phyloP scores from a whole-genome alignment of 2,329 filamentous ascomycete species.

The Malbranchea zuffiana region DNA sequence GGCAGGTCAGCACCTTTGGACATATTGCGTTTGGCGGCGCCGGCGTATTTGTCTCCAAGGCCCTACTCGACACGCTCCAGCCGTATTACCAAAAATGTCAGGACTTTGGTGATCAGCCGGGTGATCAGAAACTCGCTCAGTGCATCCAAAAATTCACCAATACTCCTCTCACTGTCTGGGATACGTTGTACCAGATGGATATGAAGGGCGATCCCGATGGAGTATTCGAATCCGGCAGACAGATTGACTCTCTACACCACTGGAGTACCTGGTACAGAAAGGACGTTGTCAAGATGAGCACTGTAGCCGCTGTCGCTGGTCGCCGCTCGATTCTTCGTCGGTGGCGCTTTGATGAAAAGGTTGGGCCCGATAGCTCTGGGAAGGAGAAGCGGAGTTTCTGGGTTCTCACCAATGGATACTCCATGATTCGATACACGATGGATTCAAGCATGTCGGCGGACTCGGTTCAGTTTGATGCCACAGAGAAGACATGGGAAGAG shows the following conservation, averaged over 20 bases:
- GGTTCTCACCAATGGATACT: slow-evolving; percentile 37
- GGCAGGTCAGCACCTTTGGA: slow-evolving; percentile 36
- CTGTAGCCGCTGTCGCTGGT: slow-evolving; percentile 32
- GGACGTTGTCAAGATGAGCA: slow-evolving; percentile 36
- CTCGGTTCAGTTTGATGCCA: slow-evolving; percentile 33
- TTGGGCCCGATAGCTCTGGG: slow-evolving; percentile 26
- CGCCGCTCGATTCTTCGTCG: slow-evolving; percentile 34
- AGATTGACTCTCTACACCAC: slow-evolving; percentile 36
- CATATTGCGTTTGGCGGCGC: slow-evolving; percentile 36
- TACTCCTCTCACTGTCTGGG: slow-evolving; percentile 32
- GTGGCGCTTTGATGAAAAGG: slow-evolving; percentile 34
- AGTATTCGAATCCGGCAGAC: slow-evolving; percentile 34
- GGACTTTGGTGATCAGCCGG: slow-evolving; percentile 33
- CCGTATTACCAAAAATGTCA: slow-evolving; percentile 34
- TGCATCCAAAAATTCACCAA: slow-evolving; percentile 33
- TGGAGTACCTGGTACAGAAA: slow-evolving; percentile 37
- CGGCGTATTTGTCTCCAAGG: slow-evolving; percentile 35
- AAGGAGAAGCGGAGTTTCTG: slow-evolving; percentile 30
- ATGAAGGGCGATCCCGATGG: slow-evolving; percentile 33
- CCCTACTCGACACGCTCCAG: slow-evolving; percentile 30
- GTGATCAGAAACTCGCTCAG: slow-evolving; percentile 36
- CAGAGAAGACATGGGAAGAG: slow-evolving; percentile 37
- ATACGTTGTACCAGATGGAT: slow-evolving; percentile 36
- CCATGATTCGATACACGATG: slow-evolving; percentile 34
- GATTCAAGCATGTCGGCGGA: slow-evolving; percentile 27